Base-by-base conservation (phyloP, 495 filamentous ascomycete genomes). In the Aspergillus nanangensis region DNA sequence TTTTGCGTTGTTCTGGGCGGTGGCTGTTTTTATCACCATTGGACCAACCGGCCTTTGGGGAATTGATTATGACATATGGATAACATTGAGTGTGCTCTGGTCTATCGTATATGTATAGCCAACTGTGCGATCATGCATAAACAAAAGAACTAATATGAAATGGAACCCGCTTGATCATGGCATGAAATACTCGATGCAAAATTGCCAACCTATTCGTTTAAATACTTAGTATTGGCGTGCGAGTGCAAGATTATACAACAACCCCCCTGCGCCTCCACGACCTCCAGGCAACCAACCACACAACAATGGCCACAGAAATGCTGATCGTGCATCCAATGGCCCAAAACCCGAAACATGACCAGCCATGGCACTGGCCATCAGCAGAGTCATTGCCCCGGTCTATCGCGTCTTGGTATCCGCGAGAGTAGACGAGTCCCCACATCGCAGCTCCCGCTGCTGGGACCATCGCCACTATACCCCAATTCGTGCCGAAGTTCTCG, bases 401-500 rank as follows among this genome's bases (percentile, higher is more conserved):
- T 9, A 76, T 65, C 0, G 75, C 83, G 22, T 74, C 69, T 59
- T 96, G 83, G 63, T 96, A 98, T 4, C 88, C 83, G 0, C 70
- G 76, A 7, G 83, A 83, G 58, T 96, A 98, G 10, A 96, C 66
- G 3, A 87, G 52, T 0, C 93, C 88, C 90, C 88, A 98, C 8
- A 90, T 70, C 0, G 87, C 84, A 0, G 90, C 89, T 0, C 92
- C 92, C 2, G 80, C 62, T 1, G 91, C 93, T 8, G 93, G 93
- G 38, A 90, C 84, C 70, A 94, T 87, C 25, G 88, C 88, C 13
- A 98, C 83, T 48, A 96, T 89, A 11, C 93, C 93, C 84, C 92
- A 98, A 55, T 98, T 97, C 2, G 93, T 98, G 47, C 88, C 93
- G 62, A 97, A 97, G 64, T 97, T 98, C 69, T 96, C 88, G 2